A percentile compares a stretch with the other conserved stretches of the same genome.
These are phyloP conservation scores for Austropuccinia psidii DNA, from an alignment of 1,284 basidiomycete species.

Conservation along the genomic window DNA sequence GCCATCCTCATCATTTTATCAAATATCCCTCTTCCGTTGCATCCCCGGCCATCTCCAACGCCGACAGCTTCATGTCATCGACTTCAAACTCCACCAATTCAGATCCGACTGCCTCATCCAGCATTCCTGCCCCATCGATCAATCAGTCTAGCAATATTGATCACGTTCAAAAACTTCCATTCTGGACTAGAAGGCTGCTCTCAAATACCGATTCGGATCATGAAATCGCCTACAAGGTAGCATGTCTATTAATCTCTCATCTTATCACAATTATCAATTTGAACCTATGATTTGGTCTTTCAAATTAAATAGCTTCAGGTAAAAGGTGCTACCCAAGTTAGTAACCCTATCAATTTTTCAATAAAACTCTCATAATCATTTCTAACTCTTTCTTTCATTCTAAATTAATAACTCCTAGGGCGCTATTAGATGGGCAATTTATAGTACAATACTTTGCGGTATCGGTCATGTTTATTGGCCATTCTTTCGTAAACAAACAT, in stretches of 20 bases:
- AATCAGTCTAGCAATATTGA: too few species aligned
- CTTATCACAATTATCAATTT: background rate
- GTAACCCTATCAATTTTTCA: background rate
- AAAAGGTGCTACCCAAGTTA: constrained; percentile 12
- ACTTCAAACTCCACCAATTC: too few species aligned
- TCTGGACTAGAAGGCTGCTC: background rate
- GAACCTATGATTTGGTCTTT: background rate
- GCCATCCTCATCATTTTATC: too few species aligned
- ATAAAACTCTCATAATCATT: background rate
- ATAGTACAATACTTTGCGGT: constrained; percentile 7
- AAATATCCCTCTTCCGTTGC: too few species aligned
- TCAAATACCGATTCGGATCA: background rate
- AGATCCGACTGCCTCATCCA: too few species aligned
- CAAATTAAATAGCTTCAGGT: constrained; percentile 7
- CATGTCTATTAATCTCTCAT: background rate
- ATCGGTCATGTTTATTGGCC: constrained; percentile 16
- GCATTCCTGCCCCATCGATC: too few species aligned
- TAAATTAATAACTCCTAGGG: background rate
- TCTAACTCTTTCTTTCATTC: background rate
- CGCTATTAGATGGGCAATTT: constrained; percentile 10
- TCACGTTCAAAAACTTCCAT: too few species aligned
- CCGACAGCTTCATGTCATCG: too few species aligned
- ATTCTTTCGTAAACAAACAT: constrained; percentile 58
- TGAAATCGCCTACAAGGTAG: constrained; percentile 12
- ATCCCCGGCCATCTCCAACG: too few species aligned